Evolutionary conservation across 2,329 filamentous ascomycete species (phyloP).

Genomic region (Fusarium citri): DNA sequence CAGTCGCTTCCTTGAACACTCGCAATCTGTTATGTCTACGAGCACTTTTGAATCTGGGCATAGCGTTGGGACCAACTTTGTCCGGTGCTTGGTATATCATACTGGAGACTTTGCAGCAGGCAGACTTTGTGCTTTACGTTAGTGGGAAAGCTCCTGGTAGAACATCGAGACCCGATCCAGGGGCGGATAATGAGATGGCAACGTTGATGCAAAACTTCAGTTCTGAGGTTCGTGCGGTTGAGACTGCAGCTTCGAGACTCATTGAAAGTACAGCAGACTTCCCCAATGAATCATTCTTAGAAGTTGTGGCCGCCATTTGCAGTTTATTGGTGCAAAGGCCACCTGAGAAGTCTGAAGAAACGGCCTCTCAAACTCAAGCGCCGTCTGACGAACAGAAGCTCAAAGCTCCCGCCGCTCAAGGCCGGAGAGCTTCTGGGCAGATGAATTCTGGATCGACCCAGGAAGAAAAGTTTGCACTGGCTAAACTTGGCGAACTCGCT

Average conservation of each 20-base stretch:
- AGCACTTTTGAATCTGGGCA: constrained; percentile 93
- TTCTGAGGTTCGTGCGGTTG: constrained; percentile 86
- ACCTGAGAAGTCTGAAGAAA: constrained; percentile 33
- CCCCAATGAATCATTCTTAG: constrained; percentile 82
- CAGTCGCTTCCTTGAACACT: constrained; percentile 75
- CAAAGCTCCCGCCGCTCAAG: constrained; percentile 54
- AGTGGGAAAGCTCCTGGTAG: constrained; percentile 67
- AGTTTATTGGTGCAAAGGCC: constrained; percentile 68
- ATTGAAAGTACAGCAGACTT: constrained; percentile 95
- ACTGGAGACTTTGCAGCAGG: constrained; percentile 90
- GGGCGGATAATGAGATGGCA: constrained; percentile 62
- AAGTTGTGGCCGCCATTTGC: constrained; percentile 81
- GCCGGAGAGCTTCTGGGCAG: constrained; percentile 60
- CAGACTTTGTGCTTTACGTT: constrained; percentile 84
- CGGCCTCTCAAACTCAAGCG: constrained; percentile 23
- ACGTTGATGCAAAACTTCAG: constrained; percentile 74
- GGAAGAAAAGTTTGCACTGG: constrained; percentile 74
- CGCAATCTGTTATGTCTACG: constrained; percentile 90
- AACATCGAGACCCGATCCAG: constrained; percentile 61
- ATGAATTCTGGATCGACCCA: constrained; percentile 64
- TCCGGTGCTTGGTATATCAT: constrained; percentile 89
- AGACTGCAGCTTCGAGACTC: constrained; percentile 85
- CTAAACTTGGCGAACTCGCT: constrained; percentile 79
- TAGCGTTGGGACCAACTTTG: constrained; percentile 90
- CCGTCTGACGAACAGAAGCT: constrained; percentile 46